Base-by-base conservation (phyloP, 73 alveolate genomes). In the Tetrahymena thermophila region DNA sequence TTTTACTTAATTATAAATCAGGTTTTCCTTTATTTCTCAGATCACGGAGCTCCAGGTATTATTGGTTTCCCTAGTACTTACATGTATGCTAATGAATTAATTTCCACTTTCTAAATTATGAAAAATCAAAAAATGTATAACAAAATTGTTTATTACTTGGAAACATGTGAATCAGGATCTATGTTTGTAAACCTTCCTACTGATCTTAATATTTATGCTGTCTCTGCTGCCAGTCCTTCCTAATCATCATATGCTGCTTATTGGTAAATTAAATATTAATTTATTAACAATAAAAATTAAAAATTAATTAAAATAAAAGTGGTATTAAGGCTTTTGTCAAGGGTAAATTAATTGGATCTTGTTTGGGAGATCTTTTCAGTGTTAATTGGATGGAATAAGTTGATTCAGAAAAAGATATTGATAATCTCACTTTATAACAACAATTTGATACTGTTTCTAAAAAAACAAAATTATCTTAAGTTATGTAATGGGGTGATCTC, bases 131-230 rank as follows among this genome's bases (percentile, higher is more conserved):
- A 97, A 83, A 98, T 97, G 99, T 99, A 98, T 96, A 97, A 96
- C 35, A 96, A 97, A 96, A 43, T 99, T 97, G 99, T 98, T 25
- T 94, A 98, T 96, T 99, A 98, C 96, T 94, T 99, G 85, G 99
- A 99, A 98, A 99, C 99, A 31, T 99, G 99, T 96, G 99, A 99
- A 95, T 95, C 99, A 84, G 99, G 99, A 35, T 98, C 99, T 56
- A 98, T 99, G 99, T 99, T 99, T 96, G 97, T 97, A 89, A 94
- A 96, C 34, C 44, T 93, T 35, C 94, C 96, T 34, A 83, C 43
- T 10, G 35, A 94, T 44, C 93, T 42, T 94, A 98, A 97, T 94
- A 97, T 99, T 84, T 99, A 97, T 94, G 99, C 99, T 35, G 97
- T 98, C 94, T 96, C 99, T 42, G 99, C 99, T 95, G 99, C 99